These are phyloP conservation scores for Terana coerulea DNA, from an alignment of 768 basidiomycete genomes.

Conservation along the genomic window DNA sequence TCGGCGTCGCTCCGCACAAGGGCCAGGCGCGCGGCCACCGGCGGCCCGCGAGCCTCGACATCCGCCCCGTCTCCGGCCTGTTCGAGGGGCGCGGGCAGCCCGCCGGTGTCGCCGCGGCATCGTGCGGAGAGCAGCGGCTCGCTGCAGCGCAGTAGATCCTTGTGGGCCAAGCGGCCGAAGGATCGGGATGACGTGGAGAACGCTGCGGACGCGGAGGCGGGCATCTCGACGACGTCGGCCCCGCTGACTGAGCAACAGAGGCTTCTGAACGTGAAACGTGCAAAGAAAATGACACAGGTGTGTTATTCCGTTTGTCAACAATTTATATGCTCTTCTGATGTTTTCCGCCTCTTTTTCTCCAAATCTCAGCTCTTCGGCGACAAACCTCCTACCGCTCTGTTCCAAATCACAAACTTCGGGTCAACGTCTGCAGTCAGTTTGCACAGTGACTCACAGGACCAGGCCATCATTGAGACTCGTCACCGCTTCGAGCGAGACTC, in stretches of 20 bases:
- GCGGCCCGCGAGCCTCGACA: background rate
- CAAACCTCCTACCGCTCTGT: slow-evolving; percentile 41
- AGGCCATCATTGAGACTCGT: no score
- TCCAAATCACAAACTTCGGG: slow-evolving; percentile 29
- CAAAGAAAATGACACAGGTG: slow-evolving; percentile 51
- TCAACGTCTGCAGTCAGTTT: slow-evolving; percentile 7
- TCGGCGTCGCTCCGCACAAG: slow-evolving; percentile 8
- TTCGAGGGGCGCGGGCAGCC: background rate
- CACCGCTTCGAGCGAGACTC: slow-evolving; percentile 19
- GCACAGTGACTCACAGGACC: slow-evolving; percentile 7
- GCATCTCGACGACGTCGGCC: background rate
- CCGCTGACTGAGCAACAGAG: slow-evolving; percentile 32
- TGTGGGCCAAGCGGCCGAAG: slow-evolving; percentile 21
- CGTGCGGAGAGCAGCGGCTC: background rate
- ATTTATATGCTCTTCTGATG: slow-evolving; percentile 5
- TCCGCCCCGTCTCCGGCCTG: background rate
- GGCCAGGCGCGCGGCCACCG: background rate
- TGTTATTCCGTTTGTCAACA: background rate
- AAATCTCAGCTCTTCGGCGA: slow-evolving; percentile 45
- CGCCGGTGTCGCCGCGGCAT: background rate
- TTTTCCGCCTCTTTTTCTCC: background rate
- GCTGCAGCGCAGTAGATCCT: slow-evolving; percentile 29
- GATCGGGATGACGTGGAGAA: slow-evolving; percentile 4
- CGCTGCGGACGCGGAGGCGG: background rate
- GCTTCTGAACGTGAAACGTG: slow-evolving; percentile 40